phyloP scores from a whole-genome alignment of 2,329 filamentous ascomycete species.

The Microsporum canis region DNA sequence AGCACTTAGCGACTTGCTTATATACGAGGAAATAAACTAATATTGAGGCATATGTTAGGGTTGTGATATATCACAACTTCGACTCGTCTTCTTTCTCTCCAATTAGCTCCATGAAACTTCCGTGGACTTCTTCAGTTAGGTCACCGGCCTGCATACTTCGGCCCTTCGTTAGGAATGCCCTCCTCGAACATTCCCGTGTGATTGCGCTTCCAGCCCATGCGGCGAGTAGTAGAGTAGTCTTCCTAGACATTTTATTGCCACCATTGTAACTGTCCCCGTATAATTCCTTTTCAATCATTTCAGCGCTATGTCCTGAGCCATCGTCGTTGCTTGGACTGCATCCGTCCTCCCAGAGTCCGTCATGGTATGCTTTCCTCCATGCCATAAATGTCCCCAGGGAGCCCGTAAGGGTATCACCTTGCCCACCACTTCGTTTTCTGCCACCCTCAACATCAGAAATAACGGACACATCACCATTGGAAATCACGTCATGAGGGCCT shows the following conservation, averaged over 20 bases:
- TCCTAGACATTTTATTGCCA: slow-evolving; percentile 44
- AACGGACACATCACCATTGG: slow-evolving; percentile 64
- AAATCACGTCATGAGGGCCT: slow-evolving; percentile 69
- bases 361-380: slow-evolving; percentile 78
- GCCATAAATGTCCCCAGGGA: slow-evolving; percentile 77
- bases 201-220: slow-evolving; percentile 80
- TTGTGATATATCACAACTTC: slow-evolving; percentile 17
- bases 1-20: not conserved
- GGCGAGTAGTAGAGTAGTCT: slow-evolving; percentile 57
- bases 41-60: not conserved
- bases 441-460: slow-evolving; percentile 69
- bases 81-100: slow-evolving; percentile 45
- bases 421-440: slow-evolving; percentile 79
- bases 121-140: slow-evolving; percentile 79
- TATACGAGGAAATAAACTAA: not conserved
- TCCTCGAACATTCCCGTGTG: slow-evolving; percentile 78
- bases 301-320: slow-evolving; percentile 29
- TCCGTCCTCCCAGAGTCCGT: slow-evolving; percentile 59
- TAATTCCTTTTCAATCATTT: slow-evolving; percentile 21
- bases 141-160: slow-evolving; percentile 86
- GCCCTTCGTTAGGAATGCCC: slow-evolving; percentile 77
- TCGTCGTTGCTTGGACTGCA: slow-evolving; percentile 19
- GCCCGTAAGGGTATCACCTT: slow-evolving; percentile 91
- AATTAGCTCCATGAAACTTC: slow-evolving; percentile 67
- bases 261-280: slow-evolving; percentile 30